A percentile compares a stretch with the other conserved stretches of the same genome.
Evolutionary conservation across 2,329 filamentous ascomycete genomes (phyloP).

Genomic region (Chalaropsis ovoidea): DNA sequence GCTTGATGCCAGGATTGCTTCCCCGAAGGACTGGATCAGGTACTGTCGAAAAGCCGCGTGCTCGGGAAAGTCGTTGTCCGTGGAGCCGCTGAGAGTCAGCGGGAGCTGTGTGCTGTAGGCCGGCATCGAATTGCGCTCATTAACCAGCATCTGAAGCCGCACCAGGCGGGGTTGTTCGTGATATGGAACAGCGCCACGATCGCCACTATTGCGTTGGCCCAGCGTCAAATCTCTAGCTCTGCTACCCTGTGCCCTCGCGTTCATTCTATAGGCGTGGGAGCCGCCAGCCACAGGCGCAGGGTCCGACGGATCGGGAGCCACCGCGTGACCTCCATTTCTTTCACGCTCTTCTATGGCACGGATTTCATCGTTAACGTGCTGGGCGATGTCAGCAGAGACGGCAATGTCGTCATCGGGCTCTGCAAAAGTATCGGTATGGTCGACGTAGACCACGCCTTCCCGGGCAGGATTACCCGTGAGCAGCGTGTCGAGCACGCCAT

Average conservation of each 20-base stretch:
- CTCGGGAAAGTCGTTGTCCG: slow-evolving; percentile 6
- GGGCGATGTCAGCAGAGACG: slow-evolving; percentile 17
- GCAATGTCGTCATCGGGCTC: slow-evolving; percentile 21
- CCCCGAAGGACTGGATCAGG: neutral
- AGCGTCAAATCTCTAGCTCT: neutral
- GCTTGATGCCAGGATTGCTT: neutral
- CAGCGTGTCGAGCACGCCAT: slow-evolving; percentile 37
- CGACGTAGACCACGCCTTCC: slow-evolving; percentile 20
- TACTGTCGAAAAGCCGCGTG: slow-evolving; percentile 7
- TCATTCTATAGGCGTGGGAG: neutral
- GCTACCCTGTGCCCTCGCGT: neutral
- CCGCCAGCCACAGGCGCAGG: neutral
- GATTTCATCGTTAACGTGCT: slow-evolving; percentile 13
- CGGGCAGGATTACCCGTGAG: slow-evolving; percentile 30
- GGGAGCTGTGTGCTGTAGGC: slow-evolving; percentile 12
- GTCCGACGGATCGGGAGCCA: neutral
- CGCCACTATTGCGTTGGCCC: neutral
- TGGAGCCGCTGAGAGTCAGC: neutral
- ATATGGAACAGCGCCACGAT: neutral
- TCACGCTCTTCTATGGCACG: slow-evolving; percentile 16
- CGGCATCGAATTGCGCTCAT: slow-evolving; percentile 17
- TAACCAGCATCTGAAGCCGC: slow-evolving; percentile 6
- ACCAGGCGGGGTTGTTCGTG: slow-evolving; percentile 10
- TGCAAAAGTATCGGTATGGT: slow-evolving; percentile 22
- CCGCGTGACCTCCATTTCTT: neutral